phyloP scores from a whole-genome alignment of 176 grass and related monocot genomes.

The Rhynchospora breviuscula region DNA sequence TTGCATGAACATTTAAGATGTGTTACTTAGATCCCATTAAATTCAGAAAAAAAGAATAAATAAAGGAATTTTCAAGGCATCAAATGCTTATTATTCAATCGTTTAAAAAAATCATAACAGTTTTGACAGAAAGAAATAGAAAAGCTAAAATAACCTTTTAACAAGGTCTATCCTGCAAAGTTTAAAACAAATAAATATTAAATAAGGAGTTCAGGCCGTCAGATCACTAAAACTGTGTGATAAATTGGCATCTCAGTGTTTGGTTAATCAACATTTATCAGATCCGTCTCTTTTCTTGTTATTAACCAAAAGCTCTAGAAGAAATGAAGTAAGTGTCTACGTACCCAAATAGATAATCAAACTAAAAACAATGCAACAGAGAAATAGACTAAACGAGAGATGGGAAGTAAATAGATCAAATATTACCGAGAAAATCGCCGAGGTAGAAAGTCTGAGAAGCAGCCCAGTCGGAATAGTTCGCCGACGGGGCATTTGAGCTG shows the following conservation, averaged over 20 bases:
- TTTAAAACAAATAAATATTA: not conserved
- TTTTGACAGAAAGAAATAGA: not conserved
- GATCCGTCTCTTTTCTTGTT: not conserved
- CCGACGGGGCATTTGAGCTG: slow-evolving; percentile 37
- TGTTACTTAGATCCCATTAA: not conserved
- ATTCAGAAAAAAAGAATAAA: not conserved
- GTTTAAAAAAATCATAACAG: not conserved
- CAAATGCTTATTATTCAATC: not conserved
- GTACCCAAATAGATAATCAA: not conserved
- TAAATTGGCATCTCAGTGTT: not conserved
- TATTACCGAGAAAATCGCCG: slow-evolving; percentile 75
- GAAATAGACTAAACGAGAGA: not conserved
- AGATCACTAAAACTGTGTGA: not conserved
- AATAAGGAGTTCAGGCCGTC: not conserved
- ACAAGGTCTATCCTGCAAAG: not conserved
- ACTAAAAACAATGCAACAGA: not conserved
- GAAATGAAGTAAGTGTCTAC: too few species aligned
- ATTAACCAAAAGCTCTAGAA: not conserved
- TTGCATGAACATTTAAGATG: not conserved
- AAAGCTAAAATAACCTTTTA: not conserved
- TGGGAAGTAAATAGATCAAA: not conserved
- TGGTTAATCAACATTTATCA: not conserved
- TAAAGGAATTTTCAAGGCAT: not conserved
- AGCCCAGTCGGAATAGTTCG: slow-evolving; percentile 73
- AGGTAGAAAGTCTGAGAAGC: slow-evolving; percentile 57